phyloP scores from a whole-genome alignment of 2,329 filamentous ascomycete species.

The Claviceps paspali region DNA sequence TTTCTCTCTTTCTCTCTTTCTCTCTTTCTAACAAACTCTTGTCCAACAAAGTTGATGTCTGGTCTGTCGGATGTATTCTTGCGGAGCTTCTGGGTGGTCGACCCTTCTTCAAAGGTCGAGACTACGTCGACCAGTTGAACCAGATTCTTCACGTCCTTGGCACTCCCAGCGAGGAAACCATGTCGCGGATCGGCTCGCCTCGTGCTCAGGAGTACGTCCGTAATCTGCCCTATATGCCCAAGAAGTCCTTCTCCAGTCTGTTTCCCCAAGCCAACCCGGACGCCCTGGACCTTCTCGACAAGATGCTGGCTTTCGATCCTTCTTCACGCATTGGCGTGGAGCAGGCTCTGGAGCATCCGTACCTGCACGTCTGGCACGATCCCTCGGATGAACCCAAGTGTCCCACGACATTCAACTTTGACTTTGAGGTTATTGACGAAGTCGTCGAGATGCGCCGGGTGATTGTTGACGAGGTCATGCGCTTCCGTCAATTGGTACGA shows the following conservation, averaged over 20 bases:
- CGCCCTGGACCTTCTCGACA: slow-evolving; percentile 85
- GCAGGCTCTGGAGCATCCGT: slow-evolving; percentile 87
- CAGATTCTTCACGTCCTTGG: slow-evolving; percentile 97
- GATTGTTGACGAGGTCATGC: slow-evolving; percentile 87
- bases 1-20: neutral
- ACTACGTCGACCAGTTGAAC: slow-evolving; percentile 98
- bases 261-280: slow-evolving; percentile 95
- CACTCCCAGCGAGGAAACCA: slow-evolving; percentile 88
- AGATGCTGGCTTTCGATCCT: slow-evolving; percentile 95
- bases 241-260: slow-evolving; percentile 73
- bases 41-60: slow-evolving; percentile 66
- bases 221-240: slow-evolving; percentile 88
- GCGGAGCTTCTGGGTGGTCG: slow-evolving; percentile 90
- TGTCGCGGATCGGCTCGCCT: slow-evolving; percentile 84
- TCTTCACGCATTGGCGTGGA: slow-evolving; percentile 88
- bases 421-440: slow-evolving; percentile 95
- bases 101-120: slow-evolving; percentile 97
- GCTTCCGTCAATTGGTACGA: slow-evolving; percentile 56
- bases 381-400: slow-evolving; percentile 89
- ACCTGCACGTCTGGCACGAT: slow-evolving; percentile 97
- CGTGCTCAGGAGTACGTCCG: slow-evolving; percentile 97
- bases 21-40: neutral
- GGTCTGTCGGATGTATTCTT: slow-evolving; percentile 96
- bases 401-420: slow-evolving; percentile 91
- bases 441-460: slow-evolving; percentile 90